Evolutionary conservation across 352 stramenopile genomes (phyloP).

Genomic region (Phytopythium oedochilum): DNA sequence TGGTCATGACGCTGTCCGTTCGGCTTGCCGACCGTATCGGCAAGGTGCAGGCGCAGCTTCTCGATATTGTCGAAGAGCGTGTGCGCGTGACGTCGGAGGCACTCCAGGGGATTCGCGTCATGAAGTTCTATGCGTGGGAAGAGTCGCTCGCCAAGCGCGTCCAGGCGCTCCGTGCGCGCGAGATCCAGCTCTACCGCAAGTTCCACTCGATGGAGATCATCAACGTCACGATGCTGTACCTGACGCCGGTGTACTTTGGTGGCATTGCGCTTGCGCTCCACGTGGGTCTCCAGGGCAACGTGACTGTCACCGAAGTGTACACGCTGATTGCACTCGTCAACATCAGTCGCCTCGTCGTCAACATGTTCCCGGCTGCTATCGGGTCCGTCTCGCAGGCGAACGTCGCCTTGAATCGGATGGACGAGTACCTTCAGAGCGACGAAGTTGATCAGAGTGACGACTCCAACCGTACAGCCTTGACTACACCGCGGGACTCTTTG

Average conservation of each 20-base stretch:
- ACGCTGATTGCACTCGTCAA: constrained; percentile 32
- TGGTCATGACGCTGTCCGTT: constrained; percentile 7
- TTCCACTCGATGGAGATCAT: constrained; percentile 59
- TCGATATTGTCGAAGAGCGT: constrained; percentile 50
- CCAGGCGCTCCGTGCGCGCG: constrained; percentile 28
- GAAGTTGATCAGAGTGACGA: constrained; percentile 9
- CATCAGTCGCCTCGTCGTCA: constrained; percentile 15
- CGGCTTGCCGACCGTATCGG: constrained; percentile 3
- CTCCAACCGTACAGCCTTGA: not conserved
- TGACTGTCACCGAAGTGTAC: constrained; percentile 47
- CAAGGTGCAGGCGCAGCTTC: constrained; percentile 1
- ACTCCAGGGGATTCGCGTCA: constrained; percentile 82
- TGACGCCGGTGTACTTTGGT: constrained; percentile 38
- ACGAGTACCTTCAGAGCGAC: constrained; percentile 18
- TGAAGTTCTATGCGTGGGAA: constrained; percentile 91
- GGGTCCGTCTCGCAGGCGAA: constrained; percentile 16
- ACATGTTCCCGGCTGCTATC: constrained; percentile 16
- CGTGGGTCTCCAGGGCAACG: constrained; percentile 16
- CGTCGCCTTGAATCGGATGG: constrained; percentile 19
- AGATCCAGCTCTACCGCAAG: constrained; percentile 39
- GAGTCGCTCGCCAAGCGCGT: constrained; percentile 37
- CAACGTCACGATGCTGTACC: constrained; percentile 50
- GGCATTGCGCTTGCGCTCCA: constrained; percentile 24
- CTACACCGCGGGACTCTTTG: constrained; percentile 6
- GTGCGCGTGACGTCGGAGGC: constrained; percentile 93